A percentile compares a stretch with the other conserved stretches of the same genome.
These are phyloP conservation scores for Symmetrospora coprosmae DNA, from an alignment of 768 basidiomycete genomes.

Conservation along the genomic window DNA sequence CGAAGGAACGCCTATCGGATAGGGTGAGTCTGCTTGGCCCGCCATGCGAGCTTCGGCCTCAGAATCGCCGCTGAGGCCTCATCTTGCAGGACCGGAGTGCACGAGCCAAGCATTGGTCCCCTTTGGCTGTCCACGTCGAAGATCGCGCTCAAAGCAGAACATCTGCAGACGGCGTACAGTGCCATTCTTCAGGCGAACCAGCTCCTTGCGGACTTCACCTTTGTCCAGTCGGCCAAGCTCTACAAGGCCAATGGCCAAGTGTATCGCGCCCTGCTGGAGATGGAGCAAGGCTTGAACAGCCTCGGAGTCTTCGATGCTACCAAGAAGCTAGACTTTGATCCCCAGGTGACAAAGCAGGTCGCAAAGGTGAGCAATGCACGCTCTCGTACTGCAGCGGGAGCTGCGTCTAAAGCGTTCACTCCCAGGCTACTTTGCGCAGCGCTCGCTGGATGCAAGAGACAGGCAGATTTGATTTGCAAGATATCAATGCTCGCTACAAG, in stretches of 20 bases:
- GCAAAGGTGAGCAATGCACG: constrained; percentile 50
- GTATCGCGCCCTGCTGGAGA: constrained; percentile 68
- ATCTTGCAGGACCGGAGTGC: not conserved
- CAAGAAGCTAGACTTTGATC: not conserved
- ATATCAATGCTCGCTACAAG: constrained; percentile 46
- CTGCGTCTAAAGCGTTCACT: no score
- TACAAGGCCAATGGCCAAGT: constrained; percentile 63
- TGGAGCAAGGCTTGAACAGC: constrained; percentile 35
- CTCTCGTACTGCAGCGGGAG: not conserved
- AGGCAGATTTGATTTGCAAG: constrained; percentile 56
- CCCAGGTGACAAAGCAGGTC: constrained; percentile 39
- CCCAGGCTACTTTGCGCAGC: constrained; percentile 52
- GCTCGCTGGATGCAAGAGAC: constrained; percentile 90
- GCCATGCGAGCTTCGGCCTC: not conserved
- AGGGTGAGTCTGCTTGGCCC: constrained; percentile 42
- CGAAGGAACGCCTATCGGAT: constrained; percentile 67
- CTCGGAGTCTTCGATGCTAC: constrained; percentile 36
- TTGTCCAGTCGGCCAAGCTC: constrained; percentile 81
- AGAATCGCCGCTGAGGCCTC: not conserved
- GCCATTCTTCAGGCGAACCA: constrained; percentile 81
- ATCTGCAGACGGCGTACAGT: constrained; percentile 92
- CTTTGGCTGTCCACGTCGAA: constrained; percentile 91
- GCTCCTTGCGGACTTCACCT: constrained; percentile 55
- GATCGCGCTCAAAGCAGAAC: constrained; percentile 85
- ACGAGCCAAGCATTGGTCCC: constrained; percentile 47